Evolutionary conservation across 2,329 filamentous ascomycete genomes (phyloP), one percentile per base, ranked within the genome.

Genomic region (Xylaria hypoxylon): DNA sequence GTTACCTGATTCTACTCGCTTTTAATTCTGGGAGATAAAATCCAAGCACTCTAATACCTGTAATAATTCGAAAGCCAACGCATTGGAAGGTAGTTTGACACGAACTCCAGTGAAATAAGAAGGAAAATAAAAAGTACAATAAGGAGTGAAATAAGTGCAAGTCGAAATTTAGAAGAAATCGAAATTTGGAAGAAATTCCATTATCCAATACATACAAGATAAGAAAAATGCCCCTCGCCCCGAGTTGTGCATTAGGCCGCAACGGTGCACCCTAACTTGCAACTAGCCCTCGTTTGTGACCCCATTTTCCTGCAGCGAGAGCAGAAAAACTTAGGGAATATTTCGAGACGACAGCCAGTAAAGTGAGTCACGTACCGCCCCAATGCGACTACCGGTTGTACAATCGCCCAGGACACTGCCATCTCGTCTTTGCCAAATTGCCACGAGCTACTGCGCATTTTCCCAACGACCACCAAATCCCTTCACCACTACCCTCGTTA

Each of bases 361-460:
- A 45, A 70, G 65, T 70, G 65, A 70, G 59, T 68, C 68, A 66
- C 62, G 62, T 65, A 69, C 19, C 13, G 47, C 57, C 38, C 59
- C 65, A 64, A 70, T 70, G 68, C 68, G 68, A 68, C 59, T 68
- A 48, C 61, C 31, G 15, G 51, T 48, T 24, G 59, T 62, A 42
- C 65, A 38, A 59, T 24, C 59, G 26, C 42, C 60, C 35, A 65
- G 48, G 62, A 61, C 67, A 57, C 33, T 67, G 11, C 24, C 52
- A 59, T 52, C 55, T 22, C 19, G 53, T 38, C 52, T 55, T n/a
- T n/a, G 31, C 42, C 51, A 28, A 38, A 33, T 40, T 17, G 33
- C 28, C 26, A 38, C 57, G 42, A 38, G 24, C 17, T 13, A 45
- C 6, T 13, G 35, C 45, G n/a, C 6, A 48, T 31, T 45, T 38